phyloP scores from a whole-genome alignment of 2,329 filamentous ascomycete species.

The Penicillium sp. region DNA sequence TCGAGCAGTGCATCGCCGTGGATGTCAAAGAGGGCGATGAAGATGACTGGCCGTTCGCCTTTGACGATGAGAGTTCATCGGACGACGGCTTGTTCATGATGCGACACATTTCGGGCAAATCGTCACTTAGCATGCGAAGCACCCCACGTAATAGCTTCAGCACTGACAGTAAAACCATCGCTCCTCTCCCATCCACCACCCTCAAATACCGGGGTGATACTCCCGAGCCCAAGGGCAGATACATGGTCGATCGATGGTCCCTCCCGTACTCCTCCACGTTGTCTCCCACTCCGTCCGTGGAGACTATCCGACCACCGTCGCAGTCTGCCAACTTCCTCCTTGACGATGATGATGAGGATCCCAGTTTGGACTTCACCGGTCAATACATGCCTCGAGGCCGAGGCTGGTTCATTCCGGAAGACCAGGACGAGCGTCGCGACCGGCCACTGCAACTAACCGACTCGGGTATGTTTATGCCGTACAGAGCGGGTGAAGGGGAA shows the following conservation, averaged over 20 bases:
- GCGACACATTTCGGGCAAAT: conserved; percentile 56
- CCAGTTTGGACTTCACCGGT: conserved; percentile 38
- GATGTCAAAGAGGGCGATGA: conserved; percentile 74
- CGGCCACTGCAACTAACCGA: conserved; percentile 68
- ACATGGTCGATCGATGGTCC: conserved; percentile 31
- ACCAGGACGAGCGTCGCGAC: conserved; percentile 52
- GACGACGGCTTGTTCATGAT: conserved; percentile 79
- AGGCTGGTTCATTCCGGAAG: conserved; percentile 33
- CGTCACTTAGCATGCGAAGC: conserved; percentile 50
- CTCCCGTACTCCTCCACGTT: conserved; percentile 43
- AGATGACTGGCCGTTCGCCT: conserved; percentile 33
- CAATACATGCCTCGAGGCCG: conserved; percentile 20
- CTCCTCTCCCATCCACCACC: conserved; percentile 79
- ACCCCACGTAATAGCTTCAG: conserved; percentile 53
- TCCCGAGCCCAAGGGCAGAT: conserved; percentile 51
- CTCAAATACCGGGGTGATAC: conserved; percentile 78
- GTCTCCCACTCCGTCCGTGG: conserved; percentile 74
- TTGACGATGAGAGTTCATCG: conserved; percentile 58
- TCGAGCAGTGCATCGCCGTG: conserved; percentile 91
- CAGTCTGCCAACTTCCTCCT: conserved; percentile 62
- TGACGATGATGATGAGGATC: conserved; percentile 56
- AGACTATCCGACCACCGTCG: conserved; percentile 69
- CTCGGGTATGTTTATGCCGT: conserved; percentile 86
- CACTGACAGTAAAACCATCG: conserved; percentile 75
- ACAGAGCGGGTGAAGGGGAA: conserved; percentile 64